Conservation (phyloP, 176 grass and related monocot genomes). For the Thalia dealbata region DNA sequence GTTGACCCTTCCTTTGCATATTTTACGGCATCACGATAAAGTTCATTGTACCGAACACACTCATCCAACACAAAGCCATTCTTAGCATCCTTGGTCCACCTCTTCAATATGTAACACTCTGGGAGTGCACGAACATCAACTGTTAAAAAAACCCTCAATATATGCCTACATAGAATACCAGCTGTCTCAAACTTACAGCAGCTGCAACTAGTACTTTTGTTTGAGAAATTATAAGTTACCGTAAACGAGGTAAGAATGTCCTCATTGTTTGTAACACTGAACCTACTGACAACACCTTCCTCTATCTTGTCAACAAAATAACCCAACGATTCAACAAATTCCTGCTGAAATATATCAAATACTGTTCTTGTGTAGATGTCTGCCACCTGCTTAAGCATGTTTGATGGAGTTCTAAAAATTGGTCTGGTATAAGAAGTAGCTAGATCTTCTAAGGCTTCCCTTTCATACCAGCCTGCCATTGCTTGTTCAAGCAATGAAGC, state of each 20-base stretch:
- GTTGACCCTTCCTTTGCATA: slow-evolving; percentile 56
- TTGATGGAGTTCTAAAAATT: slow-evolving; percentile 47
- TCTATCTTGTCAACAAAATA: slow-evolving; percentile 42
- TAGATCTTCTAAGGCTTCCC: slow-evolving; percentile 52
- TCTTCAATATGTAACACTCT: slow-evolving; percentile 57
- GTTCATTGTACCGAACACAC: slow-evolving; percentile 38
- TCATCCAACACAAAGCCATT: slow-evolving; percentile 55
- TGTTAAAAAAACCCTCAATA: slow-evolving; percentile 48
- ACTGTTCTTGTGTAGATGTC: slow-evolving; percentile 40
- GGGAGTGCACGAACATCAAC: slow-evolving; percentile 41
- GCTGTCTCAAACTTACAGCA: slow-evolving; percentile 55
- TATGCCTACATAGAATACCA: slow-evolving; percentile 52
- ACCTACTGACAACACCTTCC: slow-evolving; percentile 27
- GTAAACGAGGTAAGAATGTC: slow-evolving; percentile 19
- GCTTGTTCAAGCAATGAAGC: slow-evolving; percentile 58
- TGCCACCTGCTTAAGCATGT: slow-evolving; percentile 36
- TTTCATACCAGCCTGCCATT: slow-evolving; percentile 52
- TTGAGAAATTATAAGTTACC: slow-evolving; percentile 33
- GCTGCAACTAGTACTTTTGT: slow-evolving; percentile 37
- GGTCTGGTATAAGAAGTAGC: slow-evolving; percentile 52
- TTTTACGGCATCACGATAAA: slow-evolving; percentile 54
- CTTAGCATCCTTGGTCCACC: slow-evolving; percentile 66
- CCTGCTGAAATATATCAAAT: slow-evolving; percentile 52
- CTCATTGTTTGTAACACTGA: slow-evolving; percentile 37
- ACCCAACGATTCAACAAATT: slow-evolving; percentile 43